phyloP scores from a whole-genome alignment of 2,329 filamentous ascomycete genomes.

The Bipolaris cookei region DNA sequence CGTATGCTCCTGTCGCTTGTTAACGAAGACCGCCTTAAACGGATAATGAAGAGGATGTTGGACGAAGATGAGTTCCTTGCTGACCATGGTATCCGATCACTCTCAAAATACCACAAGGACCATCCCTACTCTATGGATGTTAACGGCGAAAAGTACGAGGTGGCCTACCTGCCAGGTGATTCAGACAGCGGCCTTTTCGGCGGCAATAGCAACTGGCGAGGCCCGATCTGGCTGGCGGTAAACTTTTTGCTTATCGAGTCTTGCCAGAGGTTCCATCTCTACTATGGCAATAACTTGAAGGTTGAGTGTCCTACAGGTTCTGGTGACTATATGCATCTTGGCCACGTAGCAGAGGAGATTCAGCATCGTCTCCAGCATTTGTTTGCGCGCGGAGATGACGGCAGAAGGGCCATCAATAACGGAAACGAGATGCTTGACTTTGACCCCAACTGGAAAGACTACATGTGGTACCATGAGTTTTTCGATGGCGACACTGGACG shows the following conservation, averaged over 20 bases:
- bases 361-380: slow-evolving; percentile 94
- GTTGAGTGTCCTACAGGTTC: slow-evolving; percentile 94
- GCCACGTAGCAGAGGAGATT: slow-evolving; percentile 91
- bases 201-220: slow-evolving; percentile 97
- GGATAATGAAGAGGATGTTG: slow-evolving; percentile 89
- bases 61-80: slow-evolving; percentile 93
- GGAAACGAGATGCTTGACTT: slow-evolving; percentile 87
- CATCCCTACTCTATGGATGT: slow-evolving; percentile 95
- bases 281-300: slow-evolving; percentile 86
- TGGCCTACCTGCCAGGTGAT: slow-evolving; percentile 91
- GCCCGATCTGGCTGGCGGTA: slow-evolving; percentile 91
- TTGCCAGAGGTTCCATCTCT: slow-evolving; percentile 93
- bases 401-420: slow-evolving; percentile 85
- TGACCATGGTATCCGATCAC: slow-evolving; percentile 85
- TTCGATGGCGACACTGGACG: slow-evolving; percentile 92
- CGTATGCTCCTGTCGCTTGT: slow-evolving; percentile 87
- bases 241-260: slow-evolving; percentile 95
- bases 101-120: slow-evolving; percentile 90
- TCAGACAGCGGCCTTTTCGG: slow-evolving; percentile 95
- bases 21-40: slow-evolving; percentile 87
- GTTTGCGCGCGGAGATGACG: slow-evolving; percentile 82
- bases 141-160: slow-evolving; percentile 86
- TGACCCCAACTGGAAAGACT: slow-evolving; percentile 90
- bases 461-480: slow-evolving; percentile 96
- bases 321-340: slow-evolving; percentile 93